phyloP scores from a whole-genome alignment of 2,329 filamentous ascomycete genomes.

The Pseudocercospora eumusae region DNA sequence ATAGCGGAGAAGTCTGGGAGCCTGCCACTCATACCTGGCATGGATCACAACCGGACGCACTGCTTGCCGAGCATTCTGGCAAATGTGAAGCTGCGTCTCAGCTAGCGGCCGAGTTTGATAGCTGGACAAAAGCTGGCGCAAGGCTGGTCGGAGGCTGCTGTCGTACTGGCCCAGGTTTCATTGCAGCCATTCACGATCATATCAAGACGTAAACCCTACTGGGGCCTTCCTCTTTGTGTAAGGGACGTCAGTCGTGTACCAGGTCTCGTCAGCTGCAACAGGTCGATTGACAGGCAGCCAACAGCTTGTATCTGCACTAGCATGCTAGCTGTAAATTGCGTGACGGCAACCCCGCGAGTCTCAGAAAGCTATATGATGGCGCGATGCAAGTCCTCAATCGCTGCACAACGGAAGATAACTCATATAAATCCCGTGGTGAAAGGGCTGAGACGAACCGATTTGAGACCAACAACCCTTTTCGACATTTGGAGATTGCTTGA shows the following conservation, averaged over 20 bases:
- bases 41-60: conserved; percentile 29
- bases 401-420: neutral
- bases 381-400: conserved; percentile 5
- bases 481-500: neutral
- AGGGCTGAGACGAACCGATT: neutral
- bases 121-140: conserved; percentile 43
- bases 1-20: conserved; percentile 52
- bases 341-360: conserved; percentile 14
- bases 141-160: conserved; percentile 52
- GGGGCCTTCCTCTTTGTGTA: neutral
- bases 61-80: conserved; percentile 36
- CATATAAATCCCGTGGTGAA: neutral
- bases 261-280: neutral
- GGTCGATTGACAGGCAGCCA: conserved; percentile 1
- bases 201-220: conserved; percentile 4
- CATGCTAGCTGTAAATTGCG: conserved; percentile 12
- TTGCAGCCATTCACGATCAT: conserved; percentile 21
- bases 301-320: conserved; percentile 15
- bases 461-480: neutral
- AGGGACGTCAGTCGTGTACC: neutral
- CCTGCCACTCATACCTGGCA: conserved; percentile 43
- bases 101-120: conserved; percentile 16
- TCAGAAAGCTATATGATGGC: conserved; percentile 12
- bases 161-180: conserved; percentile 44
- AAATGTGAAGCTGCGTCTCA: conserved; percentile 15